Evolutionary conservation across 306 rosid genomes (phyloP).

Genomic region (Vigna nakashimae): DNA sequence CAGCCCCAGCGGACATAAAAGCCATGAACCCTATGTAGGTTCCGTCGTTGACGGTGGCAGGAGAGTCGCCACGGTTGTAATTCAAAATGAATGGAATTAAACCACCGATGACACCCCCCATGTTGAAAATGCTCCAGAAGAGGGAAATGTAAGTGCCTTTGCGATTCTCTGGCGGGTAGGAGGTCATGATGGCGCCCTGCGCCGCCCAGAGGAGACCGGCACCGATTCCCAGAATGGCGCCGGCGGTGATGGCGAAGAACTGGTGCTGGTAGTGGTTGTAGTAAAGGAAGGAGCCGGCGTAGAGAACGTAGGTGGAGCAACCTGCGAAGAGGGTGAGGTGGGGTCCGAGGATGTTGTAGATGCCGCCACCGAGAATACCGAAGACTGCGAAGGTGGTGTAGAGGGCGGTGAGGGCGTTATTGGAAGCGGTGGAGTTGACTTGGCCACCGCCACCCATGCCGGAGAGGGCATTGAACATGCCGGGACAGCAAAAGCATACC

Average conservation of each 20-base stretch:
- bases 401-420: conserved; percentile 86
- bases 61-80: conserved; percentile 53
- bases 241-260: conserved; percentile 64
- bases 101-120: conserved; percentile 96
- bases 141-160: conserved; percentile 86
- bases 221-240: conserved; percentile 77
- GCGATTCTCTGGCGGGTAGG: conserved; percentile 76
- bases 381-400: conserved; percentile 79
- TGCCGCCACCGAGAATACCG: conserved; percentile 92
- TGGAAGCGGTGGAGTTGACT: conserved; percentile 68
- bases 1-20: conserved; percentile 70
- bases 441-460: conserved; percentile 99
- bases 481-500: conserved; percentile 95
- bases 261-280: conserved; percentile 82
- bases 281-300: conserved; percentile 87
- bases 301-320: conserved; percentile 73
- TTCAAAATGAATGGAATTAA: conserved; percentile 75
- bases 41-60: conserved; percentile 79
- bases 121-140: conserved; percentile 91
- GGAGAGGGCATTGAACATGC: conserved; percentile 91
- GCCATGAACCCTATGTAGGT: conserved; percentile 89
- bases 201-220: conserved; percentile 92
- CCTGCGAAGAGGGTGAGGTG: conserved; percentile 79
- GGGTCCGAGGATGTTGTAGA: conserved; percentile 94
- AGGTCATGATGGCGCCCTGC: conserved; percentile 95